Conservation (phyloP, 805 yeast species). For the Clavispora carvajalis region DNA sequence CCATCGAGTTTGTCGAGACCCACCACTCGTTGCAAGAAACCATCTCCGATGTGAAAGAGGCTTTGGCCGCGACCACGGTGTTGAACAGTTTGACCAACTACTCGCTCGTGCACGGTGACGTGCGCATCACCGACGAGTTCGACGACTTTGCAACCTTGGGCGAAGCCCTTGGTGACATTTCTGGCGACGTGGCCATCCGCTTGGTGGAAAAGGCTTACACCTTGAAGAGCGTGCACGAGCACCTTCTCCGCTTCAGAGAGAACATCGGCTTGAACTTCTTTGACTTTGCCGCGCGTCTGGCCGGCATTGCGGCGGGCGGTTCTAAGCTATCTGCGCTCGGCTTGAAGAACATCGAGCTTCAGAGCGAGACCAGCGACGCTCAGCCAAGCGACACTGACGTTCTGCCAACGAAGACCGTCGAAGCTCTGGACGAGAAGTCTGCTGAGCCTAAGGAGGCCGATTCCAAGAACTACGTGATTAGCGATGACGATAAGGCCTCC, state of each 20-base stretch:
- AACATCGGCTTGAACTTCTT: conserved; percentile 46
- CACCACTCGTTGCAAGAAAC: conserved; percentile 40
- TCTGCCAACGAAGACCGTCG: too few relatives aligned
- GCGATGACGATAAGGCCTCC: conserved; percentile 27
- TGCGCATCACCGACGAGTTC: conserved; percentile 22
- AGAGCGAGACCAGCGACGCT: conserved; percentile 8
- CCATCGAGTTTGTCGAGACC: conserved; percentile 20
- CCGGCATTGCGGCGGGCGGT: conserved; percentile 44
- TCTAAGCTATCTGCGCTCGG: conserved; percentile 41
- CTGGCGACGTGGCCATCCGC: conserved; percentile 32
- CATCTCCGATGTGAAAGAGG: conserved; percentile 52
- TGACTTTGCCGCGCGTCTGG: conserved; percentile 38
- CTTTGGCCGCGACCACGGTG: conserved; percentile 51
- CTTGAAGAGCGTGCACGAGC: conserved; percentile 55
- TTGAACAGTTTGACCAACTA: conserved; percentile 61
- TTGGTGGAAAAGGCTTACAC: conserved; percentile 56
- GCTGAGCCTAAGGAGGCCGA: conserved; percentile 7
- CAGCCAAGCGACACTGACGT: too few relatives aligned
- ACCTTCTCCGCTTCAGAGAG: conserved; percentile 60
- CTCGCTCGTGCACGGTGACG: conserved; percentile 36
- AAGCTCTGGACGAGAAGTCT: conserved; percentile 8
- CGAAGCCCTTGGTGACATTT: conserved; percentile 17
- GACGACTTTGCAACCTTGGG: conserved; percentile 26
- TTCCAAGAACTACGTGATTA: conserved; percentile 7
- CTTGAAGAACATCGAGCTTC: conserved; percentile 27